Evolutionary conservation across 2,329 filamentous ascomycete species (phyloP).

Genomic region (Aspergillus luchuensis): DNA sequence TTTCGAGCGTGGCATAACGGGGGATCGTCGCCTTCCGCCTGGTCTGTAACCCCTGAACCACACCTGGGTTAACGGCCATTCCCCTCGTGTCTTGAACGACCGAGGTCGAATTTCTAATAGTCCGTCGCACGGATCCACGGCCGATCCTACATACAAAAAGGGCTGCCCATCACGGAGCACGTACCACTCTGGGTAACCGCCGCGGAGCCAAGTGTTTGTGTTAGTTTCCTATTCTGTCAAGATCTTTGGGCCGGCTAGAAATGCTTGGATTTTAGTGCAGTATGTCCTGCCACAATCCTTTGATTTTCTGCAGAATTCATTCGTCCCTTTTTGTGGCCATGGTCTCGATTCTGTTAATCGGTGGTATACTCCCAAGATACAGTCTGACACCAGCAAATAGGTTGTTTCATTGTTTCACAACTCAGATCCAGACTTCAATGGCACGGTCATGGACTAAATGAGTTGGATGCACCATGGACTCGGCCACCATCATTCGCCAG

Average conservation of each 20-base stretch:
- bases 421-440: background rate
- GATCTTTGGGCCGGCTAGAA: background rate
- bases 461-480: slow-evolving; percentile 30
- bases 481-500: slow-evolving; percentile 24
- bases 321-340: background rate
- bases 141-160: slow-evolving; percentile 23
- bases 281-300: slow-evolving; percentile 5
- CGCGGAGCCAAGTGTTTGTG: slow-evolving; percentile 7
- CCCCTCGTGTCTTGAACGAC: slow-evolving; percentile 14
- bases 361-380: background rate
- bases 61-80: slow-evolving; percentile 5
- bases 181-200: slow-evolving; percentile 2
- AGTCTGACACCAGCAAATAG: background rate
- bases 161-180: slow-evolving; percentile 7
- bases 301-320: background rate
- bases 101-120: slow-evolving; percentile 20
- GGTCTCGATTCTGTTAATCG: background rate
- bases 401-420: background rate
- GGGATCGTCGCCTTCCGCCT: slow-evolving; percentile 19
- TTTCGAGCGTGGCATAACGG: slow-evolving; percentile 14
- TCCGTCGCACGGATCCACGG: slow-evolving; percentile 30
- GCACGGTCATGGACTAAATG: slow-evolving; percentile 30
- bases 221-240: slow-evolving; percentile 12
- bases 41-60: slow-evolving; percentile 25
- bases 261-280: slow-evolving; percentile 4